Evolutionary conservation across 2,329 filamentous ascomycete species (phyloP), one percentile per base, ranked within the genome.

Genomic region (Colletotrichum neosansevieriae): DNA sequence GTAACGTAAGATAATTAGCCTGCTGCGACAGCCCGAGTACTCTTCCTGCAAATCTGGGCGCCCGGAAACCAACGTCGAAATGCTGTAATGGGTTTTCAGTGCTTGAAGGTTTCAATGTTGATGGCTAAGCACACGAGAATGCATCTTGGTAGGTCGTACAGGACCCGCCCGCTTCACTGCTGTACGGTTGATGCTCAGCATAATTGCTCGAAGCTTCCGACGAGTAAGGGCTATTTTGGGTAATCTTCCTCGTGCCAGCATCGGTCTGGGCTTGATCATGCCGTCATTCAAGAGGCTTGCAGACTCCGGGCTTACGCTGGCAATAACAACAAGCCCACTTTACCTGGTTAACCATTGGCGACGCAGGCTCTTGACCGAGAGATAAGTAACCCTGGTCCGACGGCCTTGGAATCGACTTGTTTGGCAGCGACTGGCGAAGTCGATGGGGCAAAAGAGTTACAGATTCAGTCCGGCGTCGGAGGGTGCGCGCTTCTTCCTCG

Each of bases 381-480:
- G 64, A 67, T 63, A 53, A 63, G 44, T 19, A 12, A 51, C 32
- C 64, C 44, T 58, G 42, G 63, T 47, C 36, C n/a, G n/a, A 42
- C 45, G 47, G 58, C 17, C 4, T 36, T 5, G 13, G n/a, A 42
- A 34, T 19, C 10, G 38, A 36, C 32, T 19, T 53, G 10, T 59
- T 13, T n/a, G n/a, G 42, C 62, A 59, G 9, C 44, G 11, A 34
- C 10, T 50, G 21, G 11, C 56, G 24, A 65, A 53, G n/a, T 24
- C 13, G 17, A 49, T 53, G 56, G 47, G 38, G 38, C 47, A 54
- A 13, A 49, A 49, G 47, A 10, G 62, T 65, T 65, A 53, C 62
- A 65, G 45, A 15, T 50, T 24, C 17, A 56, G 56, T 53, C 62
- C 56, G 62, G 56, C 62, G 24, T 65, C 62, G 56, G 62, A 60